A percentile compares a stretch with the other conserved stretches of the same genome.
These are phyloP conservation scores for Syzygium jambos DNA, from an alignment of 345 rosid species.

Conservation along the genomic window DNA sequence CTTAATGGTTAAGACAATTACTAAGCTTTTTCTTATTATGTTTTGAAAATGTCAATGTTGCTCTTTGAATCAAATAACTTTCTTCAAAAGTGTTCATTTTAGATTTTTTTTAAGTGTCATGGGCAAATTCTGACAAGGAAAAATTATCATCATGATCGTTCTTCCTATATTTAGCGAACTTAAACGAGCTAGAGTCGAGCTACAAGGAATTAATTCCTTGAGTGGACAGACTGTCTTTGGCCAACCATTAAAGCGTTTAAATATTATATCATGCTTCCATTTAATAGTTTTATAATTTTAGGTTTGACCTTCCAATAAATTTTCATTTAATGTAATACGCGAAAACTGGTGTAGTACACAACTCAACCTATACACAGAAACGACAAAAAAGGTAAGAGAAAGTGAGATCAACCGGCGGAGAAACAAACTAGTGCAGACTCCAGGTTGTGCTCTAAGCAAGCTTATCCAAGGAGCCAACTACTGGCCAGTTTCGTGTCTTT, in stretches of 20 bases:
- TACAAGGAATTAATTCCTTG: background rate
- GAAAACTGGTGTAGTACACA: background rate
- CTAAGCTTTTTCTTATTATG: background rate
- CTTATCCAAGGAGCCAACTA: background rate
- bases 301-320: no score
- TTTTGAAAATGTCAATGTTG: no score
- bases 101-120: background rate
- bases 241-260: background rate
- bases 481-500: background rate
- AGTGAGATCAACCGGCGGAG: background rate
- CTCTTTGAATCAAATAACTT: background rate
- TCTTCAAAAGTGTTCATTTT: background rate
- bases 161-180: no score
- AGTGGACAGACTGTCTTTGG: background rate
- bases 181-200: no score
- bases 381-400: background rate
- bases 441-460: background rate
- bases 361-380: background rate
- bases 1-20: background rate
- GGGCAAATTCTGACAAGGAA: background rate
- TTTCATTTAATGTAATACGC: background rate
- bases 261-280: background rate
- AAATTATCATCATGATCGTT: no score
- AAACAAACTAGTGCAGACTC: background rate
- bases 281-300: no score